Base-by-base conservation (phyloP, 495 filamentous ascomycete species). In the Aspergillus biplanus region DNA sequence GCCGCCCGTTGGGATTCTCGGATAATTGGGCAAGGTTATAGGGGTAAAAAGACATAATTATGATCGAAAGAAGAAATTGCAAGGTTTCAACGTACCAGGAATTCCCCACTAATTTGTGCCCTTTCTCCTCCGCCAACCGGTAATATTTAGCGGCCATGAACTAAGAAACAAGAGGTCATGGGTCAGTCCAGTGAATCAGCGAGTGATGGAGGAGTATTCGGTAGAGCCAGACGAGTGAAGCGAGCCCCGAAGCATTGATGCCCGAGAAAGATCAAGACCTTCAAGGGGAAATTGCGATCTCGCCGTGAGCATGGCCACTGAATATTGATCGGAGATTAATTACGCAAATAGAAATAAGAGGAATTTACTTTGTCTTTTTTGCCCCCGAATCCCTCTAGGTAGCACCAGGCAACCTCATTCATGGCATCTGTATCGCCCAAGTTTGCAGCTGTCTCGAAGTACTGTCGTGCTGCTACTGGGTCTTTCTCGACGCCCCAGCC, bases 361-460 rank as follows among this genome's bases (percentile, higher is more conserved):
- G 4, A 44, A 50, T 91, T 73, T 79, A 97, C 95, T 90, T 96
- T 97, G 78, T 98, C 92, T 76, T 98, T 99, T 76, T 91, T 92
- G 61, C 90, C 91, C 31, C 95, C 95, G 75, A 96, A 97, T 12
- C 95, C 95, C 70, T 97, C 90, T 18, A 94, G 74, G 80, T 96
- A 98, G 77, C 96, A 99, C 92, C 93, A 96, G 31, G 89, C 95
- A 66, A 89, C 89, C 73, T 97, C 93, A 73, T 97, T 96, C 93
- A 97, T 97, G 50, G 94, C 96, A 81, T 99, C 95, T 44, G 90
- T 90, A 75, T 99, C 95, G 50, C 94, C 94, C 59, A 99, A 76
- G 66, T 98, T 97, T 46, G 95, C 95, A 27, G 95, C 95, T 33
- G 92, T 97, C 76, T 98, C 93, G 77, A 97, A 98, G 75, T 97